Percentiles rank a stretch among this genome's conserved stretches.
Evolutionary conservation across 305 asterid species (phyloP).

Genomic region (Fraxinus sp.): DNA sequence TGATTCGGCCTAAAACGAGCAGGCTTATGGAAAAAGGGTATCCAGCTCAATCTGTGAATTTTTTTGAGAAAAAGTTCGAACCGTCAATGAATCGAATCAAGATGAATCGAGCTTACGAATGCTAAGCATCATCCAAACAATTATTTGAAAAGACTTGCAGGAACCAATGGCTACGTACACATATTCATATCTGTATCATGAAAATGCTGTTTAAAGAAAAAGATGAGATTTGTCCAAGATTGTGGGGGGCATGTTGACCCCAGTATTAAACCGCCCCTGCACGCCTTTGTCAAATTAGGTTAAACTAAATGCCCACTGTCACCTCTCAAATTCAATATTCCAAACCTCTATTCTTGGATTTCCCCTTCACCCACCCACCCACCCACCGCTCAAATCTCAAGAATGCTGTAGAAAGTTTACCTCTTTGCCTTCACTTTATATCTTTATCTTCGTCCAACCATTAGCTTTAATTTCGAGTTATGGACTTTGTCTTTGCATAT

Average conservation of each 20-base stretch:
- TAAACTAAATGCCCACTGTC: slow-evolving; percentile 33
- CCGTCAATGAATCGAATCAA: neutral
- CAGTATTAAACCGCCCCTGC: slow-evolving; percentile 45
- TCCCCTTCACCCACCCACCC: slow-evolving; percentile 20
- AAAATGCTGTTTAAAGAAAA: neutral
- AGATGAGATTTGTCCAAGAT: slow-evolving; percentile 23
- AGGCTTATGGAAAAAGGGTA: neutral
- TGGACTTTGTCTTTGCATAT: slow-evolving; percentile 34
- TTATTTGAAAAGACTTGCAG: neutral
- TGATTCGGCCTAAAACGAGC: neutral
- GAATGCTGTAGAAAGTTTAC: slow-evolving; percentile 28
- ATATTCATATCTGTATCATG: neutral
- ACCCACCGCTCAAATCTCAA: slow-evolving; percentile 45
- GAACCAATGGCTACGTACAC: neutral
- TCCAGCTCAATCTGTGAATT: neutral
- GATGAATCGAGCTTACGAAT: neutral
- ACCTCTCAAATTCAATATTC: slow-evolving; percentile 34
- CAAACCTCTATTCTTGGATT: slow-evolving; percentile 5
- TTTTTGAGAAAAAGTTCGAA: neutral
- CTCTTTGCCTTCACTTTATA: slow-evolving; percentile 27
- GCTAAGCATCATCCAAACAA: neutral
- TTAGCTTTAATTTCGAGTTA: slow-evolving; percentile 33
- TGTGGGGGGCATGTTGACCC: slow-evolving; percentile 45
- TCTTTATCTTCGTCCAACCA: slow-evolving; percentile 19
- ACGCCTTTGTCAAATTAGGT: slow-evolving; percentile 38